phyloP scores from a whole-genome alignment of 345 rosid genomes.

The Gossypium sturtianum region DNA sequence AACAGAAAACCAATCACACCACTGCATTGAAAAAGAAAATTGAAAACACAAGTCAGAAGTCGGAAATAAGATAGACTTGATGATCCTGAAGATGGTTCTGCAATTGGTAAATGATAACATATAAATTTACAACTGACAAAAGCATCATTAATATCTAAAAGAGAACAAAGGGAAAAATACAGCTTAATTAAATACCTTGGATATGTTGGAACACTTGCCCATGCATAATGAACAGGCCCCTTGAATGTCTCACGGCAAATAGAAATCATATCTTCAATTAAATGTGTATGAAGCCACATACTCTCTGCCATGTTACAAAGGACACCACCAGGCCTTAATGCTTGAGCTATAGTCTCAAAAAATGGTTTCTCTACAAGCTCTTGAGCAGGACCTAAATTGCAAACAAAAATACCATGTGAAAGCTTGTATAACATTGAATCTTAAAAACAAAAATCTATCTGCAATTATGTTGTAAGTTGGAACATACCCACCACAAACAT shows the following conservation, averaged over 20 bases:
- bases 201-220: conserved; percentile 96
- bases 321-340: conserved; percentile 89
- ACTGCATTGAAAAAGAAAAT: conserved; percentile 31
- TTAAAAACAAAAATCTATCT: neutral
- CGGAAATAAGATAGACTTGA: neutral
- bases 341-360: conserved; percentile 68
- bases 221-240: conserved; percentile 83
- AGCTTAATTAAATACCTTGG: conserved; percentile 52
- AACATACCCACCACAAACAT: neutral
- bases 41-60: neutral
- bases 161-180: neutral
- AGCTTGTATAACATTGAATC: neutral
- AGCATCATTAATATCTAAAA: neutral
- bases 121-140: neutral
- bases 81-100: neutral
- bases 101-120: neutral
- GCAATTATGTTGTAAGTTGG: neutral
- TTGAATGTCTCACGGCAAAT: conserved; percentile 71
- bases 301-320: conserved; percentile 98
- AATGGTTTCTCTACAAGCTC: conserved; percentile 95
- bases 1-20: conserved; percentile 86
- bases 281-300: conserved; percentile 98
- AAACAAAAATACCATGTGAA: conserved; percentile 8
- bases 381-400: conserved; percentile 75
- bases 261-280: conserved; percentile 74